Base-by-base conservation (phyloP, 2,329 filamentous ascomycete genomes). In the Trichophaea hybrida region DNA sequence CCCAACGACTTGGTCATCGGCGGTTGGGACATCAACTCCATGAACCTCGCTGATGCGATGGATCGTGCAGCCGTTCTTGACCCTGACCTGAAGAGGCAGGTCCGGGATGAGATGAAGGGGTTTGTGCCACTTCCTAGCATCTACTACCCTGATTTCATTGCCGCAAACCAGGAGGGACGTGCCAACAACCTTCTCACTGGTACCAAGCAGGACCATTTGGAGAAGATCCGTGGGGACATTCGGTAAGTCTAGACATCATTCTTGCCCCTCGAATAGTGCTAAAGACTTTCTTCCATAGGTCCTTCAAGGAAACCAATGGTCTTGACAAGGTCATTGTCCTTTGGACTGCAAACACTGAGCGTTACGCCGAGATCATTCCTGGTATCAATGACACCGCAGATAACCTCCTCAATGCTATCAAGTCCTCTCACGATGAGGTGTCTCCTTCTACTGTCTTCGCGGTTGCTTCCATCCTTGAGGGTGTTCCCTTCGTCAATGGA, bases 111-210 rank as follows among this genome's bases (percentile, higher is more conserved):
- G 76, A 91, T 97, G 89, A 77, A 83, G 63, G 77, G 78, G 68
- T 86, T 97, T 83, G 83, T 84, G 68, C 93, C 93, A 34, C 81
- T 97, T 65, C 91, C 89, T 31, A 91, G 86, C 74, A 86, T 97
- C 75, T 98, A 98, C 81, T 98, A 98, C 74, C 93, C 93, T 1
- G 93, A 97, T 75, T 98, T 98, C 78, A 98, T 98, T 71, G 93
- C 93, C 67, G 87, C 93, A 72, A 98, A 98, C 77, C 93, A 98
- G 76, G 90, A 93, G 74, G 89, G 90, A 71, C 86, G 93, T 70
- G 93, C 91, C 66, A 89, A 98, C 76, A 97, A 98, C 70, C 70
- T 94, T 64, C 74, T 97, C 53, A 76, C 85, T 64, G 93, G 93
- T 56, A 80, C 78, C 74, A 94, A 93, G 77, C 83, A 77, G 74